Evolutionary conservation across 305 asterid species (phyloP), one percentile per base, ranked within the genome.

Genomic region (Coffea humblotiana): DNA sequence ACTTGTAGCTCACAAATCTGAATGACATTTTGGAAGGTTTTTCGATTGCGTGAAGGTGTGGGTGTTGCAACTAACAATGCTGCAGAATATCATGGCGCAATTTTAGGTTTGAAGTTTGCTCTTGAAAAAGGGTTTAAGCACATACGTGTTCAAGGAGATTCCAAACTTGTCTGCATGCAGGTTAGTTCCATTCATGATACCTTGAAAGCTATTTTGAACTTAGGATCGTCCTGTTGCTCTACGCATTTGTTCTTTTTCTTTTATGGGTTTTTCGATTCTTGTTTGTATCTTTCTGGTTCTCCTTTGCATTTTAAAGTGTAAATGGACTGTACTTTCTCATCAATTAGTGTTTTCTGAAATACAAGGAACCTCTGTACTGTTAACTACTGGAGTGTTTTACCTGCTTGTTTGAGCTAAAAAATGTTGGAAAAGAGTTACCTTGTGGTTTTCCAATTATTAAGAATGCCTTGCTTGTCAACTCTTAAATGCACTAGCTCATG

Each of bases 131-230:
- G 98, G 71, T 93, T 91, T 83, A 93, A 91, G 81, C 97, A 93
- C 80, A 85, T 93, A 71, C 90, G 91, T 27, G 92, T 92, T 67
- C 93, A 88, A 83, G 99, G 99, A 75, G 99, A 93, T 85, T 95
- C 99, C 75, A 95, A 95, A 84, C 99, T 93, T 78, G 99, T 95
- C 75, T 91, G 98, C 92, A 93, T 95, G 99, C 99, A 95, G 99
- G 99, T 95, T 75, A 67, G 16, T 63, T 15, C 25, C 9, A 45
- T 40, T 23, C 54, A 51, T 52, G 13, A 18, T 51, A 29, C 23
- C 14, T 12, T 32, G 61, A 11, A 47, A 15, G 4, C 27, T 61
- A 14, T 7, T 43, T 25, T 27, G 3, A 45, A 21, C 15, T n/a
- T 61, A 13, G 67, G 6, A 61, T n/a, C 32, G n/a, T 61, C 15